Base-by-base conservation (phyloP, 2,329 filamentous ascomycete genomes). In the Sclerotinia sclerotiorum region DNA sequence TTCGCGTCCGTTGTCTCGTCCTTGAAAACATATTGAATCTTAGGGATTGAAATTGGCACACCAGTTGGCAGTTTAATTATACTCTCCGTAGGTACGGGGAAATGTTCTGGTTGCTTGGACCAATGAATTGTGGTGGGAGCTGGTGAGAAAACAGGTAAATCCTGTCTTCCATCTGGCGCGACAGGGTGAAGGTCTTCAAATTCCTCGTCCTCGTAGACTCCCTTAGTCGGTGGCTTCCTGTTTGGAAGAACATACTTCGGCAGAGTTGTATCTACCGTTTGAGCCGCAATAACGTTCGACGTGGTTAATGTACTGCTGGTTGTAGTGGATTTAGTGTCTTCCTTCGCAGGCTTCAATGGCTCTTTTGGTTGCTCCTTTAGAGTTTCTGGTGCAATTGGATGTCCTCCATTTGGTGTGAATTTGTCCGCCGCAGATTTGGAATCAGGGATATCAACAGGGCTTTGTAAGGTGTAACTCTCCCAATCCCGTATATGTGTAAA, bases 31-130 rank as follows among this genome's bases (percentile, higher is more conserved):
- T 88, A 84, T 78, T 98, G 95, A 62, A 98, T 88, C 74, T 84
- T 87, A 2, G 93, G 92, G 21, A 97, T 89, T 2, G 83, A 73
- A 75, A 87, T 88, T 3, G 92, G 84, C 35, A 84, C 84, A 54
- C 88, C 91, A 1, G 87, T 89, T 1, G 95, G 95, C 42, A 98
- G 83, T 56, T 83, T 82, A 69, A 94, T 93, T 67, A 97, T 82
- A 24, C 90, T 89, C 69, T 88, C 86, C 3, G 84, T 79, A 10
- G 88, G 82, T 2, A 98, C 80, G 0, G 95, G 94, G 79, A 91
- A 98, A 76, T 90, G 84, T 77, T 97, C 93, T 3, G 83, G 81
- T 71, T 87, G 84, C 78, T 90, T 92, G 68, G 81, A 81, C 94
- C 94, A 98, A 75, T 93, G 89, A 42, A 88, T 80, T 72, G 71